Percentiles rank a stretch among this genome's conserved stretches.
These are phyloP conservation scores for Daldinia vernicosa DNA, from an alignment of 495 filamentous ascomycete species.

Conservation along the genomic window DNA sequence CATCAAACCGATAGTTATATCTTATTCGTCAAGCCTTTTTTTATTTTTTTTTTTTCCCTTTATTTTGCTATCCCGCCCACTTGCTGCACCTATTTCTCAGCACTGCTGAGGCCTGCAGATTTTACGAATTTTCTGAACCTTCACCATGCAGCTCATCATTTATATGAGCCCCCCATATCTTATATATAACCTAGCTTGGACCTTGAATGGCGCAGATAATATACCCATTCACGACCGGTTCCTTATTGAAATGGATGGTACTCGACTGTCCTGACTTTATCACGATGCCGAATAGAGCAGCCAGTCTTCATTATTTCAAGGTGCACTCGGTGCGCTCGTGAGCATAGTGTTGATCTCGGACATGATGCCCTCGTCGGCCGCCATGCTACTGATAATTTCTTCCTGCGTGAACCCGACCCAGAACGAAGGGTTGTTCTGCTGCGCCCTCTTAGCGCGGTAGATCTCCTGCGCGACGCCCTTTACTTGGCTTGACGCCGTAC, in stretches of 20 bases:
- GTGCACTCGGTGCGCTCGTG: conserved; percentile 23
- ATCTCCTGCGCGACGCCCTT: conserved; percentile 73
- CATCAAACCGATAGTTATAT: conserved; percentile 11
- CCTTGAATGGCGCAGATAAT: neutral
- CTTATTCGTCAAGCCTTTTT: neutral
- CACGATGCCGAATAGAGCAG: conserved; percentile 9
- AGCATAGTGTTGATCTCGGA: conserved; percentile 56
- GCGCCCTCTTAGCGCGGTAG: conserved; percentile 64
- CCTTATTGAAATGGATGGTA: neutral
- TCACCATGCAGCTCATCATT: conserved; percentile 7
- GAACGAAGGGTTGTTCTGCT: conserved; percentile 59
- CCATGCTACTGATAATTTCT: conserved; percentile 63
- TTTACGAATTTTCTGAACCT: neutral
- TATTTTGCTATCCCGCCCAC: conserved; percentile 8
- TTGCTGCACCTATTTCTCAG: neutral
- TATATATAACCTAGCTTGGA: neutral
- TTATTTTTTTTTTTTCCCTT: conserved; percentile 3
- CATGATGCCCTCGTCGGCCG: conserved; percentile 64
- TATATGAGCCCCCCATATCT: conserved; percentile 5
- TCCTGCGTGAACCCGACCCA: conserved; percentile 64
- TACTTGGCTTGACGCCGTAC: conserved; percentile 76
- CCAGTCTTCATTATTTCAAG: conserved; percentile 19
- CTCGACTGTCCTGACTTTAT: neutral
- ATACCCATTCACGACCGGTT: neutral
- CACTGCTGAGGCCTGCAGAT: neutral